phyloP scores from a whole-genome alignment of 805 yeast species.

The Pachysolen tannophilus region DNA sequence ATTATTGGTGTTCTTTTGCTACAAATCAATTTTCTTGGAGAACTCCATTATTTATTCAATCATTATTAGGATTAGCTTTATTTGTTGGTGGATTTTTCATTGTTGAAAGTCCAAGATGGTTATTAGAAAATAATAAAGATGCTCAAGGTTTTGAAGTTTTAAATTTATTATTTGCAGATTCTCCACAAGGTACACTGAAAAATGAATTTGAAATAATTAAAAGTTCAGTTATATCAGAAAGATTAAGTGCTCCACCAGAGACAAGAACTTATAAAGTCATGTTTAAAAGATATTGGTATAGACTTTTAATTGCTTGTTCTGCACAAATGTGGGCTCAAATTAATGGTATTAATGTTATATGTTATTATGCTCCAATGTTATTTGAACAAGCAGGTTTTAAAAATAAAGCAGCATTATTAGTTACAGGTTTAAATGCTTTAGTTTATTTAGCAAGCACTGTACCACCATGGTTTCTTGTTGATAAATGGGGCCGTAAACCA shows the following conservation, averaged over 20 bases:
- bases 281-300: constrained; percentile 27
- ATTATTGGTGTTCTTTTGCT: constrained; percentile 64
- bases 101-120: constrained; percentile 86
- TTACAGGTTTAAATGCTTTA: constrained; percentile 73
- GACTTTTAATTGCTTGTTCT: constrained; percentile 77
- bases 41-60: constrained; percentile 69
- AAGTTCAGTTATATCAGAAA: constrained; percentile 29
- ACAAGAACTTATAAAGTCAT: constrained; percentile 34
- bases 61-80: constrained; percentile 56
- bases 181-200: constrained; percentile 16
- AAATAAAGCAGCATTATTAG: constrained; percentile 73
- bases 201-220: constrained; percentile 41
- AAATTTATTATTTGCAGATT: constrained; percentile 24
- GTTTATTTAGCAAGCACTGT: constrained; percentile 54
- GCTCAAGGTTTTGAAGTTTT: constrained; percentile 38
- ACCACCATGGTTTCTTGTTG: constrained; percentile 89
- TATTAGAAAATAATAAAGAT: constrained; percentile 65
- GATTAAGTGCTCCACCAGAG: constrained; percentile 28
- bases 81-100: constrained; percentile 68
- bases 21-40: constrained; percentile 66
- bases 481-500: constrained; percentile 88
- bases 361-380: constrained; percentile 86
- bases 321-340: constrained; percentile 85
- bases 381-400: constrained; percentile 90
- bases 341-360: constrained; percentile 83